A percentile compares a stretch with the other conserved stretches of the same genome.
Evolutionary conservation across 371 early-diverging fungal genomes (phyloP).

Genomic region (Dentiscutata heterogama): DNA sequence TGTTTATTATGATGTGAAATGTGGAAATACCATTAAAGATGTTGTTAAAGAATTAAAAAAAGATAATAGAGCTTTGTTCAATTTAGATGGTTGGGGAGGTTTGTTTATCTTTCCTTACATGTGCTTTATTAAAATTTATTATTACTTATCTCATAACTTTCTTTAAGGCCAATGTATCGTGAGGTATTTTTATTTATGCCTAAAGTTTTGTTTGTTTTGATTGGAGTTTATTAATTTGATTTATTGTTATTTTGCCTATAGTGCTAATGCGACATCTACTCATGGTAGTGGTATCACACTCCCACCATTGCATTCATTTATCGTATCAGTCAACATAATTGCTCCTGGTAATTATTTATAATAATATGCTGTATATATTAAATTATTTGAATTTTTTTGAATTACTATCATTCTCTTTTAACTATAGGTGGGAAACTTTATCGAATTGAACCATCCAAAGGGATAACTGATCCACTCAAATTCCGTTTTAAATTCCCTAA

Average conservation of each 20-base stretch:
- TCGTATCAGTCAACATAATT: not conserved
- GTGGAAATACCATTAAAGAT: not conserved
- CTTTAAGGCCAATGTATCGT: not conserved
- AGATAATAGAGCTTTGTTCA: constrained; percentile 3
- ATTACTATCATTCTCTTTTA: not conserved
- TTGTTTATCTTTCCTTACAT: too few species aligned
- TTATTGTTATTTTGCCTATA: not conserved
- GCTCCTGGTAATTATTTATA: not conserved
- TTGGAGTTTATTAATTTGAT: not conserved
- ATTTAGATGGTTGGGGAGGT: not conserved
- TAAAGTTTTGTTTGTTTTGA: not conserved
- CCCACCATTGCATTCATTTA: not conserved
- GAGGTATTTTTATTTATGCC: not conserved
- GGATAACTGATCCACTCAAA: not conserved
- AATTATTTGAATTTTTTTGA: not conserved
- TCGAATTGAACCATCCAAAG: not conserved
- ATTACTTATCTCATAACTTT: not conserved
- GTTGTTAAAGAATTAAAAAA: constrained; percentile 8
- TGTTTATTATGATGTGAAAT: constrained; percentile 16
- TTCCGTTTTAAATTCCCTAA: not conserved
- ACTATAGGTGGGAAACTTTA: constrained; percentile 1
- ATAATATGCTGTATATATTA: not conserved
- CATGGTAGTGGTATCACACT: constrained; percentile 6
- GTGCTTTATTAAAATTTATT: not conserved
- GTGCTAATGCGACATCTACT: constrained; percentile 15